These are phyloP conservation scores for Citeromyces nyonsensis DNA, from an alignment of 805 yeast genomes.

Conservation along the genomic window DNA sequence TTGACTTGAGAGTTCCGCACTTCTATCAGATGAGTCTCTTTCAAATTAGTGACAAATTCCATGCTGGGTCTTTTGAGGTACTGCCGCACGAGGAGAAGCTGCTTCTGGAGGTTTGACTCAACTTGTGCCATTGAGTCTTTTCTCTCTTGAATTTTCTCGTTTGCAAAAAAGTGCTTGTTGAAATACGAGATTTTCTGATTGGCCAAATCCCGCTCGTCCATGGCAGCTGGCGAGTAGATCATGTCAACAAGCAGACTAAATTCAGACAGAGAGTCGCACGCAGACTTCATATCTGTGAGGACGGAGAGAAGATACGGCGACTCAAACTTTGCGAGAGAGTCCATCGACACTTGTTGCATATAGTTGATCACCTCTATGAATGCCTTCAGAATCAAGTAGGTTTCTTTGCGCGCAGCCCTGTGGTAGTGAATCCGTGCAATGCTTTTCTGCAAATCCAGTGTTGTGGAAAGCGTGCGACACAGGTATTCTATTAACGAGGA, in stretches of 20 bases:
- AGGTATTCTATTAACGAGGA: constrained; percentile 17
- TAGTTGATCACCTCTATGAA: constrained; percentile 22
- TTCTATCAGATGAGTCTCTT: constrained; percentile 65
- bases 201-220: constrained; percentile 28
- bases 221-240: constrained; percentile 38
- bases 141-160: constrained; percentile 16
- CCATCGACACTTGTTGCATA: constrained; percentile 7
- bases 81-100: constrained; percentile 28
- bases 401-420: constrained; percentile 41
- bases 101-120: constrained; percentile 31
- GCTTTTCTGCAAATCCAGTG: constrained; percentile 44
- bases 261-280: constrained; percentile 6
- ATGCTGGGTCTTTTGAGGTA: constrained; percentile 40
- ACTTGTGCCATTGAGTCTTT: constrained; percentile 26
- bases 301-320: constrained; percentile 11
- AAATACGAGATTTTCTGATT: constrained; percentile 30
- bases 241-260: constrained; percentile 22
- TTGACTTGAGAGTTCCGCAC: constrained; percentile 44
- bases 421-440: constrained; percentile 46
- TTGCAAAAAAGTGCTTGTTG: constrained; percentile 23
- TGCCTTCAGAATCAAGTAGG: constrained; percentile 34
- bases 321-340: constrained; percentile 11
- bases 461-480: constrained; percentile 12
- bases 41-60: constrained; percentile 36
- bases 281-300: constrained; percentile 4